These are phyloP conservation scores for Thamnidium elegans DNA, from an alignment of 192 early-diverging fungal species.

Conservation along the genomic window DNA sequence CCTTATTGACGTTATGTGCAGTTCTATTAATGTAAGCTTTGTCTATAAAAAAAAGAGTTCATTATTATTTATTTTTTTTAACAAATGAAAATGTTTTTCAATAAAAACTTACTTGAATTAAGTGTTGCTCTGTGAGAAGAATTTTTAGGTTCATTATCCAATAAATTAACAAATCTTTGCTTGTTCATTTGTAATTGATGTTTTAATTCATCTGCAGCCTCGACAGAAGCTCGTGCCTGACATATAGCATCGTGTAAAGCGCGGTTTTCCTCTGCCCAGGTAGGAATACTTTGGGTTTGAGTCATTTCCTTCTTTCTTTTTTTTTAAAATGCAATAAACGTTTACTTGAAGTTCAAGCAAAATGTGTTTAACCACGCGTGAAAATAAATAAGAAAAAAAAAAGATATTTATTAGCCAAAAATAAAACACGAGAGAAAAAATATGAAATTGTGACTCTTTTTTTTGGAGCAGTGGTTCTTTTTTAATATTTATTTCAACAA, in stretches of 20 bases:
- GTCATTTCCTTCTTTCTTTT: no score
- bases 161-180: slow-evolving; percentile 14
- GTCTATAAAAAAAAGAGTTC: slow-evolving; percentile 26
- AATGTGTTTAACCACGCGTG: no score
- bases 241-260: slow-evolving; percentile 17
- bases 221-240: slow-evolving; percentile 3
- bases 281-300: slow-evolving; percentile 2
- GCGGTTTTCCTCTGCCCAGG: slow-evolving; percentile 17
- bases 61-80: not conserved
- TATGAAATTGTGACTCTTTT: no score
- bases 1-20: slow-evolving; percentile 58
- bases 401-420: no score
- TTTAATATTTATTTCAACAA: no score
- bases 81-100: not conserved
- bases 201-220: slow-evolving; percentile 1
- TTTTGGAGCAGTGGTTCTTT: no score
- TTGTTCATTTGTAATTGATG: slow-evolving; percentile 17
- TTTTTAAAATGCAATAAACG: no score
- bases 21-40: slow-evolving; percentile 56
- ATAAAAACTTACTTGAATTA: slow-evolving; percentile 23
- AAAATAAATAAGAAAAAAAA: no score
- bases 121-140: slow-evolving; percentile 21
- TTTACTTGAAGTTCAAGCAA: no score
- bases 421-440: no score
- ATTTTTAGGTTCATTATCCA: slow-evolving; percentile 28